Evolutionary conservation across 2,329 filamentous ascomycete species (phyloP).

Genomic region (Aspergillus sp.): DNA sequence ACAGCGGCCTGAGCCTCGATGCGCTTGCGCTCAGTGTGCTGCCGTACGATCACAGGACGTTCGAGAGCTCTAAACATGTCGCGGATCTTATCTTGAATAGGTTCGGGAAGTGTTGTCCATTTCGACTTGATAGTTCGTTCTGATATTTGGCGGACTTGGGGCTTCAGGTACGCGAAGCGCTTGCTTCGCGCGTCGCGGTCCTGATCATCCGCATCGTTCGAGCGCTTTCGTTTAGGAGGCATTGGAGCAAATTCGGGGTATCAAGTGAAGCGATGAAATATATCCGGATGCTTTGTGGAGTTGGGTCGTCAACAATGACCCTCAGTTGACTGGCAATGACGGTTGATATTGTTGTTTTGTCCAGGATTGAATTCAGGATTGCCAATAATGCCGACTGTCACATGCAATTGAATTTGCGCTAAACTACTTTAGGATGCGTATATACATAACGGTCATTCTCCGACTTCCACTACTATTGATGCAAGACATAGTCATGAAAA

Average conservation of each 20-base stretch:
- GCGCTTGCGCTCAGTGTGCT: slow-evolving; percentile 41
- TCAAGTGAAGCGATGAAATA: not conserved
- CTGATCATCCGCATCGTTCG: slow-evolving; percentile 16
- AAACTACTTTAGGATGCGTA: slow-evolving; percentile 3
- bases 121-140: slow-evolving; percentile 45
- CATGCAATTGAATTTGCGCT: slow-evolving; percentile 6
- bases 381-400: slow-evolving; percentile 2
- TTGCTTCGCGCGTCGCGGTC: slow-evolving; percentile 21
- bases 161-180: slow-evolving; percentile 39
- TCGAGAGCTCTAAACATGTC: slow-evolving; percentile 42
- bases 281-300: not conserved
- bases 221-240: slow-evolving; percentile 27
- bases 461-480: no score
- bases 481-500: no score
- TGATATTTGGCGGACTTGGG: slow-evolving; percentile 40
- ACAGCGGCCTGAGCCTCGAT: slow-evolving; percentile 43
- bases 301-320: no score
- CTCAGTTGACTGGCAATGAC: not conserved
- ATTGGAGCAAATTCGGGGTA: slow-evolving; percentile 4
- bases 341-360: slow-evolving; percentile 1
- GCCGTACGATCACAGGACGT: slow-evolving; percentile 41
- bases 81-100: slow-evolving; percentile 41
- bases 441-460: no score
- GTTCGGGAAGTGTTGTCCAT: slow-evolving; percentile 44
- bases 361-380: not conserved